Percentiles rank a stretch among this genome's conserved stretches.
Conservation (phyloP, 176 grass and related monocot genomes). For the Triticum turgidum region DNA sequence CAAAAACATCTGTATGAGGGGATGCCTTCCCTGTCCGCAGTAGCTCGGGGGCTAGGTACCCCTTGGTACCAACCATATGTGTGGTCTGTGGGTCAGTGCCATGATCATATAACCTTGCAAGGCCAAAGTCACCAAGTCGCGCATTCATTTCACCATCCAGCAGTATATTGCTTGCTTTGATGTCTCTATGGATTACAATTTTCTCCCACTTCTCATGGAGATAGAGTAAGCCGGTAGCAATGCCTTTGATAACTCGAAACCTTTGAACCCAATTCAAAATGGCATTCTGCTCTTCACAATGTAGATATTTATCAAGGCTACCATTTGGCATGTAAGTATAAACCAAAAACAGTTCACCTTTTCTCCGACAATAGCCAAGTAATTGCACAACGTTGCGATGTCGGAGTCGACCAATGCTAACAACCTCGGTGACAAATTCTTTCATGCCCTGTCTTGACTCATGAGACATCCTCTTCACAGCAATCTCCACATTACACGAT, state of each 20-base stretch:
- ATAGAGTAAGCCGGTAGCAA: neutral
- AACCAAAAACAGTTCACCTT: neutral
- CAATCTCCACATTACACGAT: neutral
- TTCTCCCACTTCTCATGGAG: slow-evolving; percentile 1
- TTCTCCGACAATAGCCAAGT: neutral
- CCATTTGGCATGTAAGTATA: neutral
- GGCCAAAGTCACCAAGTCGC: neutral
- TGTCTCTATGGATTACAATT: neutral
- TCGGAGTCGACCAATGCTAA: neutral
- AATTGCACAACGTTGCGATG: neutral
- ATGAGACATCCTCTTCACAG: neutral
- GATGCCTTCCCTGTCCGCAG: neutral
- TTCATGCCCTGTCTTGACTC: neutral
- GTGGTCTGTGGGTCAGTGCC: neutral
- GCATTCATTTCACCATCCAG: neutral
- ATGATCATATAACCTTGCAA: neutral
- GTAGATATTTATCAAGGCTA: neutral
- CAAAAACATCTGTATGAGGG: neutral
- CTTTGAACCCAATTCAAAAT: neutral
- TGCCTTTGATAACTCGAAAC: neutral
- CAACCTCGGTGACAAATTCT: neutral
- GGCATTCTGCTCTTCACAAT: neutral
- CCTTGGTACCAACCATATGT: neutral
- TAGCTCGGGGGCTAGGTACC: neutral
- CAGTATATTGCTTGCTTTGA: neutral